Evolutionary conservation across 2,329 filamentous ascomycete species (phyloP).

Genomic region (Pseudogymnoascus sp.): DNA sequence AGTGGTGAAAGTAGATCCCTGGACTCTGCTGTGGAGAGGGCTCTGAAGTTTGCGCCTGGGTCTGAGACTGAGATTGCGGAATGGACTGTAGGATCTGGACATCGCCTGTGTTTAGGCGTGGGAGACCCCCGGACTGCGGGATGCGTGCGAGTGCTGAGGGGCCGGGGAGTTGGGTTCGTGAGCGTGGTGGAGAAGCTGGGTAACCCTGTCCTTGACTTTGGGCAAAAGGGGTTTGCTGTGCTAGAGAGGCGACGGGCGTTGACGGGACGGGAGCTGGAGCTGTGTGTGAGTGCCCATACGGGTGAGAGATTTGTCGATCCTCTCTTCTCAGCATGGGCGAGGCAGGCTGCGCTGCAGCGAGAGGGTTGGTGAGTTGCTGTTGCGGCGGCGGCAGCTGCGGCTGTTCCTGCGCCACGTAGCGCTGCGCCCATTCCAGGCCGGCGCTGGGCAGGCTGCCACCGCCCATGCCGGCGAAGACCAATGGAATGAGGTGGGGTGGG

Average conservation of each 20-base stretch:
- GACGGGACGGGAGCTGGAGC: slow-evolving; percentile 24
- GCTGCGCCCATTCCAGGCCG: slow-evolving; percentile 60
- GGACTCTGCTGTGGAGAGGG: slow-evolving; percentile 6
- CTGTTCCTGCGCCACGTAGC: slow-evolving; percentile 48
- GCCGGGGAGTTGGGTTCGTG: slow-evolving; percentile 21
- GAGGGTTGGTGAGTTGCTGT: slow-evolving; percentile 14
- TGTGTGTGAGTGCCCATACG: slow-evolving; percentile 20
- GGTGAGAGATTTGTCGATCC: slow-evolving; percentile 30
- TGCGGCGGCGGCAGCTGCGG: slow-evolving; percentile 43
- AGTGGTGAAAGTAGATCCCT: slow-evolving; percentile 79
- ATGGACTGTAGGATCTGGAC: slow-evolving; percentile 29
- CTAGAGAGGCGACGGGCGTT: slow-evolving; percentile 20
- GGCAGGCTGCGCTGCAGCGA: slow-evolving; percentile 26
- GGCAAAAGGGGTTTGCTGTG: slow-evolving; percentile 7
- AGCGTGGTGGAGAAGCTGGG: slow-evolving; percentile 27
- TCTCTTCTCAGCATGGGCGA: slow-evolving; percentile 50
- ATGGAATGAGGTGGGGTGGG: slow-evolving; percentile 63
- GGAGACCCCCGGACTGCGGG: slow-evolving; percentile 28
- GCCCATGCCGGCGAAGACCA: slow-evolving; percentile 66
- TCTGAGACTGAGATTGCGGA: slow-evolving; percentile 1
- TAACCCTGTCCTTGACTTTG: slow-evolving; percentile 23
- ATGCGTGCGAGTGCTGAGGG: slow-evolving; percentile 20
- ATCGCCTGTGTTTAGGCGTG: slow-evolving; percentile 35
- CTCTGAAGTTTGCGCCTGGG: slow-evolving; percentile 22
- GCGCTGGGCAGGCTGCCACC: slow-evolving; percentile 52